Conservation (phyloP, 2,329 filamentous ascomycete species). For the Diaporthe destruens region DNA sequence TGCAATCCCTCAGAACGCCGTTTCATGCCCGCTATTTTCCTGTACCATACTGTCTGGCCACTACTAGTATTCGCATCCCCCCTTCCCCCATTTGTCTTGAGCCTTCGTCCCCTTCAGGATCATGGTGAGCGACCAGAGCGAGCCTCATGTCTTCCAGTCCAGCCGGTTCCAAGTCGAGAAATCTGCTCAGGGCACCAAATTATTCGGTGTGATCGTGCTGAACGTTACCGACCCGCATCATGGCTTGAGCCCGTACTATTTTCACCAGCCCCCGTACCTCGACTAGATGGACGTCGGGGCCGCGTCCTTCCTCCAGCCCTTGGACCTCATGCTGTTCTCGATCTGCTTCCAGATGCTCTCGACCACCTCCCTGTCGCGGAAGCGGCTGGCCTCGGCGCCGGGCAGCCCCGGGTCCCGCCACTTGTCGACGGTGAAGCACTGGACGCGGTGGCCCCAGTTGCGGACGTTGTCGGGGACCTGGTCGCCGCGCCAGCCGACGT, state of each 20-base stretch:
- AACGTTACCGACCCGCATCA: not conserved
- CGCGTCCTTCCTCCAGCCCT: constrained; percentile 83
- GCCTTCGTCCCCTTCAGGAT: not conserved
- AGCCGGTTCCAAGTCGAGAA: not conserved
- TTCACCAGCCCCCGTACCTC: too few species aligned
- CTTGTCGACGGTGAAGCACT: constrained; percentile 80
- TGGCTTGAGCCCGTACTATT: not conserved
- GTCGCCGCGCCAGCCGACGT: constrained; percentile 92
- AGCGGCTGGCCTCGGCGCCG: constrained; percentile 68
- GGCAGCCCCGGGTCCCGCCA: constrained; percentile 70
- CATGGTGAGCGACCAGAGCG: not conserved
- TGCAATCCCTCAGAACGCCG: constrained; percentile 20
- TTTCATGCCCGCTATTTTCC: constrained; percentile 26
- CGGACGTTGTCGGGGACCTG: constrained; percentile 81
- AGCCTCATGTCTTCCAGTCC: not conserved
- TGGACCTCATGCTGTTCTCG: constrained; percentile 86
- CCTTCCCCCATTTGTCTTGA: too few species aligned
- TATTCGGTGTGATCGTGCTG: not conserved
- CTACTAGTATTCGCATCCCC: not conserved
- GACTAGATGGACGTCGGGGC: constrained; percentile 67
- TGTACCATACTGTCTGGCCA: constrained; percentile 1
- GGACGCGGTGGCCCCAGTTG: constrained; percentile 87
- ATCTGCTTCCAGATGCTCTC: constrained; percentile 93
- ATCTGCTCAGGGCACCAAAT: not conserved
- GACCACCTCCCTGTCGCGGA: constrained; percentile 92